Conservation (phyloP, 495 filamentous ascomycete species). For the Aspergillus cavernicola region DNA sequence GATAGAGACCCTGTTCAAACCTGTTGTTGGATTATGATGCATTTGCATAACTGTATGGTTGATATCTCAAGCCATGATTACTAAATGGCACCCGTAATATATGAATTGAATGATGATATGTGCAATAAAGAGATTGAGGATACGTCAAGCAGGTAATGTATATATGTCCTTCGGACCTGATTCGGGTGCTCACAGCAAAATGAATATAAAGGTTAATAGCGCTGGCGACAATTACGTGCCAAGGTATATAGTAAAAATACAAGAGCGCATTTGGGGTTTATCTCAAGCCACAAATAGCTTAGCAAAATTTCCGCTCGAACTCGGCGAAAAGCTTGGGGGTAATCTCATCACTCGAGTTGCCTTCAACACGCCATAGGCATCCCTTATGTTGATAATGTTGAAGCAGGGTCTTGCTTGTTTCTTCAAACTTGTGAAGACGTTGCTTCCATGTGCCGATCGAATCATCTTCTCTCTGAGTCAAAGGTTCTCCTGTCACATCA, state of each 20-base stretch:
- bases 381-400: constrained; percentile 85
- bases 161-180: constrained; percentile 8
- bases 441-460: constrained; percentile 78
- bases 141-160: neutral
- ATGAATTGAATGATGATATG: neutral
- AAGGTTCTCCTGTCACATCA: constrained; percentile 84
- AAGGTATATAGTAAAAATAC: constrained; percentile 10
- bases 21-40: neutral
- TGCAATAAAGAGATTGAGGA: no score
- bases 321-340: constrained; percentile 77
- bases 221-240: neutral
- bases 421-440: constrained; percentile 76
- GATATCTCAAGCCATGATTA: constrained; percentile 6
- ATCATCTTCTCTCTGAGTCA: constrained; percentile 82
- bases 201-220: neutral
- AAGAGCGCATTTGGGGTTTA: constrained; percentile 22
- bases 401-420: constrained; percentile 78
- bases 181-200: no score
- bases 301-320: constrained; percentile 72
- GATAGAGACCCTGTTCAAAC: neutral
- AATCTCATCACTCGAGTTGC: constrained; percentile 90
- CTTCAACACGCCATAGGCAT: constrained; percentile 83
- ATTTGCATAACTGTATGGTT: constrained; percentile 7
- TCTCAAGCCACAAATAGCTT: constrained; percentile 14
- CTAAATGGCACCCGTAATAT: neutral